Base-by-base conservation (phyloP, 192 early-diverging fungal genomes). In the Backusella mclennaniae region DNA sequence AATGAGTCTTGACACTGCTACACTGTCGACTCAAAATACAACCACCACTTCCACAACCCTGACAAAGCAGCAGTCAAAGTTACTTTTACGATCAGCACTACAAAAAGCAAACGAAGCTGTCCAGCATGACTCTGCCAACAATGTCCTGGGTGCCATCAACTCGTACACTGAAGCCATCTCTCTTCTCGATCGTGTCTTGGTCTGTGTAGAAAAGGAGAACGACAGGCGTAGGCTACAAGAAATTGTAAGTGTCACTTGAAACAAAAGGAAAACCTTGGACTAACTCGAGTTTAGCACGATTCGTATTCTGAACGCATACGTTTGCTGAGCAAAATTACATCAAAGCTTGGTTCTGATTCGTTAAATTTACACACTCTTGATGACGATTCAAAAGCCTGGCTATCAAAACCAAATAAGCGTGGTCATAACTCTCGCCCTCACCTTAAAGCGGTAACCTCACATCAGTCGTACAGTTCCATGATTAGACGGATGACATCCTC, bases 151-250 rank as follows among this genome's bases (percentile, higher is more conserved):
- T 17, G 81, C 81, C 14, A 78, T 82, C 14, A 74, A 35, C 17
- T 73, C 81, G 9, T 82, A 82, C 38, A 66, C 77, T 21, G 81
- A 82, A 42, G 81, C 81, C 38, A 68, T 82, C 33, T n/a, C 36
- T 4, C 56, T 82, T n/a, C 36, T 82, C 26, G 66, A 76, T 63
- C 53, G 63, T 33, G 81, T 82, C 12, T 46, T 82, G 8, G 46
- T 19, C 11, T 33, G 56, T 36, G 77, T 73, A 52, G 70, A 75
- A 63, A 74, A 53, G 35, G 70, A 78, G 23, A 46, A 73, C 23
- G 81, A 82, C 17, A 74, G 56, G 52, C 53, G 46, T 35, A 66
- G 75, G 36, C 46, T 82, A 23, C 69, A 75, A 41, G 81, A 82
- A 31, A 82, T 76, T 49, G 81, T 82, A 79, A 59, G 53, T 59